Base-by-base conservation (phyloP, 2,329 filamentous ascomycete species). In the Cladosporium austrohemisphaericum region DNA sequence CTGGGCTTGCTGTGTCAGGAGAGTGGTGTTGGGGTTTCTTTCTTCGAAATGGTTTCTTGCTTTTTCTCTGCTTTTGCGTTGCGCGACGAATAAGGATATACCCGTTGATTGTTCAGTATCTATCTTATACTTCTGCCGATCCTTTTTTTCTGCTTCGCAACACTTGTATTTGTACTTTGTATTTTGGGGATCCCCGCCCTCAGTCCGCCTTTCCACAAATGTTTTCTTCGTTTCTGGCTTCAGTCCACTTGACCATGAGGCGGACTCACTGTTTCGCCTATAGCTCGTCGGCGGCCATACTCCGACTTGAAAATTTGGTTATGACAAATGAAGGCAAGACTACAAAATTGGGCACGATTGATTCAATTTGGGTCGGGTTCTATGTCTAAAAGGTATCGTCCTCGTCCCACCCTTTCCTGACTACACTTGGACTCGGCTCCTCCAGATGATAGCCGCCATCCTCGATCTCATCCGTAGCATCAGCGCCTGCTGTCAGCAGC, bases 401-500 rank as follows among this genome's bases (percentile, higher is more conserved):
- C 46, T 73, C 70, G 18, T 70, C 57, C 46, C 69, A 71, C 14
- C 68, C 65, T 49, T 67, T 59, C 52, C 67, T 59, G 5, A 77
- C 71, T 13, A 77, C 67, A 52, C 73, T 76, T 3, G 74, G 74
- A 55, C 73, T 76, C 19, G 71, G 68, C 20, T 73, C 71, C 33
- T 68, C 63, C 18, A 71, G 63, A 51, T 66, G 65, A 11, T 66
- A 67, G 31, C 18, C 33, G 3, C 31, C 49, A 19, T 56, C 62
- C 29, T 73, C 68, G 54, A 71, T 68, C 14, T 70, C 68, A 49
- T 77, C 78, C 4, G 78, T 75, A 2, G 70, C 69, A 50, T 76
- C 72, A 3, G 71, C 85, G 2, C 88, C 88, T 3, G 88, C 88
- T 33, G 87, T 88, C 35, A 86, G 69, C 5, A 93, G 71, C 40